These are phyloP conservation scores for Naganishia onofrii DNA, from an alignment of 768 basidiomycete species.

Conservation along the genomic window DNA sequence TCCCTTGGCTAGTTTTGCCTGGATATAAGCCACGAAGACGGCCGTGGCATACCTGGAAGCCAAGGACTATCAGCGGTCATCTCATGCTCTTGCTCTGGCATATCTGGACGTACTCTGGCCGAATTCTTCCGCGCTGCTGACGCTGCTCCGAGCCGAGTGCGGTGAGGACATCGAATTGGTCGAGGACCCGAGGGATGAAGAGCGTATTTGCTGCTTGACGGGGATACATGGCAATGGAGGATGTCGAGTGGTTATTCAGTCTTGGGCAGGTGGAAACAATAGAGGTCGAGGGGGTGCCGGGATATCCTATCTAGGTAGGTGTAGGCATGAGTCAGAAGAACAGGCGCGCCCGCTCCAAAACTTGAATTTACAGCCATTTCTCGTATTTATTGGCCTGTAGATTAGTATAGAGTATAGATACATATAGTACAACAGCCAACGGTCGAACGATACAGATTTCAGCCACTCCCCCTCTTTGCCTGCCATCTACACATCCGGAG, in stretches of 20 bases:
- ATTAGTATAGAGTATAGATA: background rate
- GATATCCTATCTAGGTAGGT: too few species aligned
- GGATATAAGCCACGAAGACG: conserved; percentile 43
- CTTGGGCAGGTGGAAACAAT: too few species aligned
- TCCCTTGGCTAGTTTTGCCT: conserved; percentile 43
- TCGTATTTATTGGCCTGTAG: background rate
- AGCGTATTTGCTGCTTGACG: background rate
- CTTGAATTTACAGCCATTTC: background rate
- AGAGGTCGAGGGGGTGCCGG: background rate
- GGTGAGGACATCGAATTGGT: conserved; percentile 31
- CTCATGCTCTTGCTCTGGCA: background rate
- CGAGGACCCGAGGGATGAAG: background rate
- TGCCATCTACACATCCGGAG: conserved; percentile 11
- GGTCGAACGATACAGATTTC: background rate
- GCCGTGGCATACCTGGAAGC: conserved; percentile 41
- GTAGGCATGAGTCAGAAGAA: background rate
- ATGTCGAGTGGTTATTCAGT: too few species aligned
- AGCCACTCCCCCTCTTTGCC: background rate
- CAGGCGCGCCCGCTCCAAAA: background rate
- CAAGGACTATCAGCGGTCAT: background rate
- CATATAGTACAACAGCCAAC: conserved; percentile 10
- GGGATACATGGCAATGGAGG: background rate
- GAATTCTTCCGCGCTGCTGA: conserved; percentile 13
- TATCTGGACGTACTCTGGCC: background rate
- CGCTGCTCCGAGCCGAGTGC: conserved; percentile 26